phyloP scores from a whole-genome alignment of 768 basidiomycete genomes.

The Xerocomus brunneocitrinus region DNA sequence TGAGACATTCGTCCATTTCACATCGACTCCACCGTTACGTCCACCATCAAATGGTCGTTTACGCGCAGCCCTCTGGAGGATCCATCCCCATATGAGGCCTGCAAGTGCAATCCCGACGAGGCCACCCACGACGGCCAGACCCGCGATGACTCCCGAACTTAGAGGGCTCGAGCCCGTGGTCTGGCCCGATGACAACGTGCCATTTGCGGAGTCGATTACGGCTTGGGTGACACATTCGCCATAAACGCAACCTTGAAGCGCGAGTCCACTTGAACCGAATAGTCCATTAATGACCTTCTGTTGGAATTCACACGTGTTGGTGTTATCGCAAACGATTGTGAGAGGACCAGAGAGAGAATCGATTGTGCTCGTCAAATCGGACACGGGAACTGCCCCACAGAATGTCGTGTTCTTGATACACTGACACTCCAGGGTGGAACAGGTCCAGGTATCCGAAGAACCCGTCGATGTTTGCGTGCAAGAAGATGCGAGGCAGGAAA shows the following conservation, averaged over 20 bases:
- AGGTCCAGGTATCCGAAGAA: constrained; percentile 55
- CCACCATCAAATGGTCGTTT: constrained; percentile 36
- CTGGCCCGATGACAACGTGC: constrained; percentile 30
- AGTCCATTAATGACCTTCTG: constrained; percentile 60
- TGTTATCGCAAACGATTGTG: constrained; percentile 60
- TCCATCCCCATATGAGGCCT: constrained; percentile 58
- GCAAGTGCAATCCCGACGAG: constrained; percentile 54
- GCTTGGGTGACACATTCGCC: constrained; percentile 87
- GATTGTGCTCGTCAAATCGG: constrained; percentile 58
- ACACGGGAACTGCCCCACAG: constrained; percentile 53
- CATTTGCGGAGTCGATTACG: constrained; percentile 58
- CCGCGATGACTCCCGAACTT: constrained; percentile 83
- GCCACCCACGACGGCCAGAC: constrained; percentile 77
- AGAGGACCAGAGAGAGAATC: constrained; percentile 62
- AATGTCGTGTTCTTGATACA: constrained; percentile 70
- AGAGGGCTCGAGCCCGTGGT: constrained; percentile 42
- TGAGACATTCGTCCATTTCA: constrained; percentile 65
- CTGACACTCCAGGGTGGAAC: constrained; percentile 67
- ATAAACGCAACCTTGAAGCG: constrained; percentile 67
- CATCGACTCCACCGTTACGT: constrained; percentile 49
- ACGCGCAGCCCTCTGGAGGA: constrained; percentile 60
- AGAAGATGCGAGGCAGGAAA: constrained; percentile 70
- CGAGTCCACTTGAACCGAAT: constrained; percentile 73
- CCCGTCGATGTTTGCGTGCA: constrained; percentile 58
- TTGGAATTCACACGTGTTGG: constrained; percentile 70